Percentiles rank a stretch among this genome's conserved stretches.
phyloP scores from a whole-genome alignment of 345 rosid genomes.

The Passiflora organensis region DNA sequence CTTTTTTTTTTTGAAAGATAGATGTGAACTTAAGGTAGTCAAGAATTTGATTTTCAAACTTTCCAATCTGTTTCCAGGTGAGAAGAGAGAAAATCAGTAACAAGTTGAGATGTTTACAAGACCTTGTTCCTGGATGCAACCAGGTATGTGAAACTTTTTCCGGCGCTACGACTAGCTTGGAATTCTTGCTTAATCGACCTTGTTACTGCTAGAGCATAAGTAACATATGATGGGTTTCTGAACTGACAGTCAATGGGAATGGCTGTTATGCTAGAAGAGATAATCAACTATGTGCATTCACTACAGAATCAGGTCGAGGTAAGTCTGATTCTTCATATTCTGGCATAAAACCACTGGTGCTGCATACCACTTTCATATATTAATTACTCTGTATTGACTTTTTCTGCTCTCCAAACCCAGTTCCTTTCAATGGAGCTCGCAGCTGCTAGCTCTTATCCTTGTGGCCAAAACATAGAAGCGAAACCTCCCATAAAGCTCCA shows the following conservation, averaged over 20 bases:
- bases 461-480: constrained; percentile 14
- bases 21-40: too few relatives aligned
- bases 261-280: constrained; percentile 33
- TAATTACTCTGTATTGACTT: neutral
- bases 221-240: constrained; percentile 1
- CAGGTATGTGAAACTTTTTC: constrained; percentile 10
- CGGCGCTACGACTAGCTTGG: too few relatives aligned
- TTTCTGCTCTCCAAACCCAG: constrained; percentile 22
- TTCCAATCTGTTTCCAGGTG: constrained; percentile 10
- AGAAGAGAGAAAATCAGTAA: constrained; percentile 29
- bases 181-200: too few relatives aligned
- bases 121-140: constrained; percentile 32
- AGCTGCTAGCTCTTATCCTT: constrained; percentile 30
- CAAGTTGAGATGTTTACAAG: constrained; percentile 26
- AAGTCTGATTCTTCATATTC: neutral
- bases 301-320: constrained; percentile 36
- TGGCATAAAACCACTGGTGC: too few relatives aligned
- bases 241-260: constrained; percentile 28
- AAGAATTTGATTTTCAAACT: neutral
- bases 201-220: too few relatives aligned
- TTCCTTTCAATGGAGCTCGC: constrained; percentile 57
- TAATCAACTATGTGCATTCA: constrained; percentile 31
- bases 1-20: too few relatives aligned
- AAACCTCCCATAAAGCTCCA: constrained; percentile 22
- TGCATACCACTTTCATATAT: neutral